Evolutionary conservation across 75 land plant species (phyloP).

Genomic region (Pinus tabuliformis): DNA sequence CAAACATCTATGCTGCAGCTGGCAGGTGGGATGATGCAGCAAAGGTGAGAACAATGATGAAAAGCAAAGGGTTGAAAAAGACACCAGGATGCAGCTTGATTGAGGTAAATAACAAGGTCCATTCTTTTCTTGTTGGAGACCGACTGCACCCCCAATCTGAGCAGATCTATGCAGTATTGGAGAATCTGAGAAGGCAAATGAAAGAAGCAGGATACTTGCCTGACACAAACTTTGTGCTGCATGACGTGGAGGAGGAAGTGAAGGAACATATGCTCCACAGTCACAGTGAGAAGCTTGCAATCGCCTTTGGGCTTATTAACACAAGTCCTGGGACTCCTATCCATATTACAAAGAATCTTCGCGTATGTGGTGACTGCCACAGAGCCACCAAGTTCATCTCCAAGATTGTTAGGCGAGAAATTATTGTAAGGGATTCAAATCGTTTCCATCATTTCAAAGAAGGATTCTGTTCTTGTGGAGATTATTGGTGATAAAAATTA

Average conservation of each 20-base stretch:
- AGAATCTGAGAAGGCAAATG: slow-evolving; percentile 6
- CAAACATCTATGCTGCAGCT: slow-evolving; percentile 25
- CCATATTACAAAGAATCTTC: slow-evolving; percentile 13
- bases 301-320: slow-evolving; percentile 10
- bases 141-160: slow-evolving; percentile 10
- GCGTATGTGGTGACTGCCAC: slow-evolving; percentile 12
- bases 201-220: slow-evolving; percentile 13
- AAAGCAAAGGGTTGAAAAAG: slow-evolving; percentile 13
- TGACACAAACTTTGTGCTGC: slow-evolving; percentile 10
- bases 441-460: slow-evolving; percentile 12
- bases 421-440: slow-evolving; percentile 10
- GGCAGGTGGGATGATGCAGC: slow-evolving; percentile 19
- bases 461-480: slow-evolving; percentile 13
- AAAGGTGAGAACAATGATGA: slow-evolving; percentile 14
- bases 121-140: slow-evolving; percentile 17
- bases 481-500: slow-evolving; percentile 12
- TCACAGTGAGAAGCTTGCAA: slow-evolving; percentile 17
- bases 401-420: slow-evolving; percentile 2
- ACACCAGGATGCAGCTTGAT: slow-evolving; percentile 19
- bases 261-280: slow-evolving; percentile 3
- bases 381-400: slow-evolving; percentile 19
- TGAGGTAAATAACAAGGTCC: slow-evolving; percentile 12
- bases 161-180: slow-evolving; percentile 15
- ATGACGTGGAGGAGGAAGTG: slow-evolving; percentile 15
- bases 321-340: slow-evolving; percentile 10